Evolutionary conservation across 225 moss, liverwort and hornwort genomes (phyloP).

Genomic region (Rhytidiadelphus loreus): DNA sequence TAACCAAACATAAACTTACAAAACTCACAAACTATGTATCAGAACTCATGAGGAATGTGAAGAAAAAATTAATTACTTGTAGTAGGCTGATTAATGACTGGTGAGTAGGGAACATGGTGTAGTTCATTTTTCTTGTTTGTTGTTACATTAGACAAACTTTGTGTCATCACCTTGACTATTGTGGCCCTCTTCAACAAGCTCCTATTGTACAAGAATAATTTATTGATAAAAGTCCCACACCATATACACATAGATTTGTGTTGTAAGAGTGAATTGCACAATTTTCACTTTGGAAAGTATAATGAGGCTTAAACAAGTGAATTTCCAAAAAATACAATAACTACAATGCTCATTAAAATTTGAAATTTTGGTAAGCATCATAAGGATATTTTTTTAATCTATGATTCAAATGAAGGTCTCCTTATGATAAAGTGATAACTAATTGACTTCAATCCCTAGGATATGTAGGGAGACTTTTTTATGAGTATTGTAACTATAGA

Average conservation of each 20-base stretch:
- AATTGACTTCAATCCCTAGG: fast-evolving
- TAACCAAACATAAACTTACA: background rate
- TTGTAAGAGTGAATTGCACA: background rate
- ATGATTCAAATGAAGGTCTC: no score
- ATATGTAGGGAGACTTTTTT: background rate
- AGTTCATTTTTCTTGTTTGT: background rate
- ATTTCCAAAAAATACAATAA: background rate
- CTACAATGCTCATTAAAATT: background rate
- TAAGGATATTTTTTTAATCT: no score
- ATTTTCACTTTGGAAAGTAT: background rate
- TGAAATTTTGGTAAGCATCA: background rate
- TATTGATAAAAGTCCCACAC: background rate
- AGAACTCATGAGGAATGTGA: background rate
- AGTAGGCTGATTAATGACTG: background rate
- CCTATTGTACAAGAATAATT: background rate
- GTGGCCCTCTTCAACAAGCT: slow-evolving; percentile 28
- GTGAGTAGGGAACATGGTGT: slow-evolving; percentile 18
- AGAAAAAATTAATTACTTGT: background rate
- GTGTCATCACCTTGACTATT: background rate
- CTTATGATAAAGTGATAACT: no score
- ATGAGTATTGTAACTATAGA: background rate
- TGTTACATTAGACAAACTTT: background rate
- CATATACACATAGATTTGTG: background rate
- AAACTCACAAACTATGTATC: background rate
- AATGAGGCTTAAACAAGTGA: background rate